These are phyloP conservation scores for Triangularia verruculosa DNA, from an alignment of 2,329 filamentous ascomycete genomes.

Conservation along the genomic window DNA sequence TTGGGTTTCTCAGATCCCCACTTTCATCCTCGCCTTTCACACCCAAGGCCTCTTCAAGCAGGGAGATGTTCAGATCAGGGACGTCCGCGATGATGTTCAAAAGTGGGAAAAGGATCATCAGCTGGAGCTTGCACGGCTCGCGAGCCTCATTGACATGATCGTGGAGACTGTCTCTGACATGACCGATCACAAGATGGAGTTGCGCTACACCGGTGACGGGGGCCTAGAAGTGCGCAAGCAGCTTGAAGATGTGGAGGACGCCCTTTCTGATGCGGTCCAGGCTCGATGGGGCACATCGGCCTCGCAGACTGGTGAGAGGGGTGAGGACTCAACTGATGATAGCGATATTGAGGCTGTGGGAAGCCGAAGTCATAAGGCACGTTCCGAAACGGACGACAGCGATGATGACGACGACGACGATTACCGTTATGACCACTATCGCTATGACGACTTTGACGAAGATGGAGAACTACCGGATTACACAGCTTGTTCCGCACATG, in stretches of 20 bases:
- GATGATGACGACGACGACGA: background rate
- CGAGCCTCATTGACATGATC: constrained; percentile 29
- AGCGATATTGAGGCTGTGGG: background rate
- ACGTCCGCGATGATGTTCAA: constrained; percentile 32
- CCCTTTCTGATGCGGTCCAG: constrained; percentile 29
- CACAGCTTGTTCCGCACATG: constrained; percentile 14
- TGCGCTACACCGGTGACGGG: constrained; percentile 17
- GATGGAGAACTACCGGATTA: constrained; percentile 4
- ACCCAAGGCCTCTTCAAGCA: constrained; percentile 33
- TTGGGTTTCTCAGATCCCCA: constrained; percentile 40
- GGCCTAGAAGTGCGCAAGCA: constrained; percentile 29
- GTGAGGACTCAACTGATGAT: background rate
- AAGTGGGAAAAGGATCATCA: constrained; percentile 38
- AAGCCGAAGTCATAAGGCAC: background rate
- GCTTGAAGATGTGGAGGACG: constrained; percentile 22
- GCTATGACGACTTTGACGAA: too few species aligned
- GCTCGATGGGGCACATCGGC: constrained; percentile 23
- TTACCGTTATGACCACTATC: constrained; percentile 3
- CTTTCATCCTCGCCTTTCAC: constrained; percentile 43
- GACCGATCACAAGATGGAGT: constrained; percentile 26
- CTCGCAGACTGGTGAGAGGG: background rate
- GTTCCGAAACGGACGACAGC: background rate
- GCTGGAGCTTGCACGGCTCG: constrained; percentile 32
- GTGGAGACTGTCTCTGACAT: constrained; percentile 21
- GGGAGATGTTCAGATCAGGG: constrained; percentile 34